phyloP scores from a whole-genome alignment of 1,284 basidiomycete genomes.

The Microbotryum saponariae region DNA sequence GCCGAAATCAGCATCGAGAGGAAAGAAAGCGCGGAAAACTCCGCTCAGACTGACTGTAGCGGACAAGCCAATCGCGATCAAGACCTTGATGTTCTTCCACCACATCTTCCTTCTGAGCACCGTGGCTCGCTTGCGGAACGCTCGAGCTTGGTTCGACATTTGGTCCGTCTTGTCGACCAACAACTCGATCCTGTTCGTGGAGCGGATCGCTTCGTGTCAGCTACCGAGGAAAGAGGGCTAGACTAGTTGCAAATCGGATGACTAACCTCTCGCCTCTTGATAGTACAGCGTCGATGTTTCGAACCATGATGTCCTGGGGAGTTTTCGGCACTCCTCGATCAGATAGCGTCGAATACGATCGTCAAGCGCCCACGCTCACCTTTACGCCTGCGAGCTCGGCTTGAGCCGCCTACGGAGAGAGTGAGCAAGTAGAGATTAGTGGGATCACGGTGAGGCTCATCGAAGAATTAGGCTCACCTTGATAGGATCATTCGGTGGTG shows the following conservation, averaged over 20 bases:
- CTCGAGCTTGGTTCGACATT: slow-evolving; percentile 90
- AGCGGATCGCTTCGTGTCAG: slow-evolving; percentile 88
- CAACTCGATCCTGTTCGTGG: slow-evolving; percentile 94
- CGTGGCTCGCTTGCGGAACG: slow-evolving; percentile 83
- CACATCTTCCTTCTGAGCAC: slow-evolving; percentile 84
- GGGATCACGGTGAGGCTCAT: no score
- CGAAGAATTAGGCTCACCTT: slow-evolving; percentile 5
- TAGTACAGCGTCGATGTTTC: slow-evolving; percentile 37
- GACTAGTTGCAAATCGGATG: no score
- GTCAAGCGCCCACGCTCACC: slow-evolving; percentile 37
- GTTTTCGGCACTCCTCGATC: neutral
- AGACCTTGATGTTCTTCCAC: slow-evolving; percentile 68
- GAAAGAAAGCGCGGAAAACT: slow-evolving; percentile 1
- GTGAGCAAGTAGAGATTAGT: neutral
- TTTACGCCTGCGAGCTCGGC: slow-evolving; percentile 86
- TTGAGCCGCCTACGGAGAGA: slow-evolving; percentile 61
- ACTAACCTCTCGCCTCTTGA: neutral
- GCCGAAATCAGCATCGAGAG: slow-evolving; percentile 18
- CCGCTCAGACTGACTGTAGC: slow-evolving; percentile 1
- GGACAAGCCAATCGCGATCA: slow-evolving; percentile 13
- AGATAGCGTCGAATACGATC: neutral
- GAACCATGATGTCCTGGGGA: slow-evolving; percentile 40
- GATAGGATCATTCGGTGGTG: slow-evolving; percentile 86
- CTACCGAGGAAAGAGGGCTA: slow-evolving; percentile 49
- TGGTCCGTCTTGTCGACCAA: slow-evolving; percentile 95